Base-by-base conservation (phyloP, 2,329 filamentous ascomycete species). In the Colletotrichum sp. region DNA sequence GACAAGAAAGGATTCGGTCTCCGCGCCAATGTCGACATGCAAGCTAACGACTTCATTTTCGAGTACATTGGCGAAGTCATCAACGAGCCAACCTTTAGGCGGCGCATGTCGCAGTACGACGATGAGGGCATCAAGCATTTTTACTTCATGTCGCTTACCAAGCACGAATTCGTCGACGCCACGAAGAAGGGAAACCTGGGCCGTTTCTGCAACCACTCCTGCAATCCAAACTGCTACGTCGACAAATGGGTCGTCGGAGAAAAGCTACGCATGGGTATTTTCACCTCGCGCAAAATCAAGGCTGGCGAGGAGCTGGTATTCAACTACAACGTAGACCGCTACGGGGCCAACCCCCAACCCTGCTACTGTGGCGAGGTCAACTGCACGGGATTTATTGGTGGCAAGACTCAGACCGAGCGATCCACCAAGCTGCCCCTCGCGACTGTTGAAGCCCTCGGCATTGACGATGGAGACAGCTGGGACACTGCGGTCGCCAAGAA, bases 41-140 rank as follows among this genome's bases (percentile, higher is more conserved):
- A 93, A 78, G 89, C 95, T 26, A 93, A 98, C 83, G 95, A 98
- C 82, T 98, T 99, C 83, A 95, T 99, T 80, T 99, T 95, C 83
- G 97, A 99, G 86, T 99, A 99, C 85, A 96, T 99, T 80, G 97
- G 97, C 80, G 97, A 99, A 86, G 97, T 99, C 80, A 98, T 99
- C 83, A 96, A 98, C 81, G 96, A 99, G 85, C 90, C 92, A 34
- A 94, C 94, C 13, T 99, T 99, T 83, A 94, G 96, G 72, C 92
- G 93, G 75, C 95, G 97, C 77, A 98, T 98, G 93, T 88, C 95
- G 52, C 94, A 98, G 81, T 99, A 99, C 85, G 96, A 98, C 82
- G 91, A 97, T 64, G 95, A 99, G 84, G 96, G 96, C 77, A 98
- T 99, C 89, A 98, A 98, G 85, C 97, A 99, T 86, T 99, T 99